These are phyloP conservation scores for Entomortierella beljakovae DNA, from an alignment of 192 early-diverging fungal genomes.

Conservation along the genomic window DNA sequence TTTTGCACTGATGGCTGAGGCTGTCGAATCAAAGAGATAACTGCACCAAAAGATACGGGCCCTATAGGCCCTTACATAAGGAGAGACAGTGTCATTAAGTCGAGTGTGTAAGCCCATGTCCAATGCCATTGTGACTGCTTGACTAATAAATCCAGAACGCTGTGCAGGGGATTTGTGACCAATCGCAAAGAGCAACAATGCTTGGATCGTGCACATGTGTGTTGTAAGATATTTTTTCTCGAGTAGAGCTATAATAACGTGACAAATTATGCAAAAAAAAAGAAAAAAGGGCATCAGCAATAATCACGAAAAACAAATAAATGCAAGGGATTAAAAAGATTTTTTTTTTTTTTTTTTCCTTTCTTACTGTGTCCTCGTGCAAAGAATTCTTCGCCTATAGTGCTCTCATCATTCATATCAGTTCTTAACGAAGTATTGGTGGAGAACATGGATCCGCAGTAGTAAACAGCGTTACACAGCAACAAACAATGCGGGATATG, in stretches of 20 bases:
- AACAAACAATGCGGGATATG: slow-evolving; percentile 48
- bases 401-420: slow-evolving; percentile 38
- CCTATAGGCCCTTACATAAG: slow-evolving; percentile 33
- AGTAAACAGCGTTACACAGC: slow-evolving; percentile 50
- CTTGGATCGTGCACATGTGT: slow-evolving; percentile 45
- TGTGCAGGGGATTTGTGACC: slow-evolving; percentile 52
- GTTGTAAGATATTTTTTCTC: slow-evolving; percentile 53
- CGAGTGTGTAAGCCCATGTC: slow-evolving; percentile 45
- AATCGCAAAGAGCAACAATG: slow-evolving; percentile 45
- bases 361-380: slow-evolving; percentile 40
- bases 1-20: slow-evolving; percentile 44
- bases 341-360: not conserved
- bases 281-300: not conserved
- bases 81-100: slow-evolving; percentile 18
- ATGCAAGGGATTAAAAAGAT: not conserved
- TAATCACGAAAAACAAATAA: too few relatives aligned
- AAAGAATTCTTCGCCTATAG: slow-evolving; percentile 45
- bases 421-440: slow-evolving; percentile 23
- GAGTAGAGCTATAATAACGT: slow-evolving; percentile 28
- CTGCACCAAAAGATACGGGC: slow-evolving; percentile 48
- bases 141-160: slow-evolving; percentile 44
- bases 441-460: slow-evolving; percentile 36
- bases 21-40: slow-evolving; percentile 46
- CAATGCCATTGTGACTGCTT: slow-evolving; percentile 51
- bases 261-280: not conserved